Conservation (phyloP, 495 filamentous ascomycete species). For the Amniculicola lignicola region DNA sequence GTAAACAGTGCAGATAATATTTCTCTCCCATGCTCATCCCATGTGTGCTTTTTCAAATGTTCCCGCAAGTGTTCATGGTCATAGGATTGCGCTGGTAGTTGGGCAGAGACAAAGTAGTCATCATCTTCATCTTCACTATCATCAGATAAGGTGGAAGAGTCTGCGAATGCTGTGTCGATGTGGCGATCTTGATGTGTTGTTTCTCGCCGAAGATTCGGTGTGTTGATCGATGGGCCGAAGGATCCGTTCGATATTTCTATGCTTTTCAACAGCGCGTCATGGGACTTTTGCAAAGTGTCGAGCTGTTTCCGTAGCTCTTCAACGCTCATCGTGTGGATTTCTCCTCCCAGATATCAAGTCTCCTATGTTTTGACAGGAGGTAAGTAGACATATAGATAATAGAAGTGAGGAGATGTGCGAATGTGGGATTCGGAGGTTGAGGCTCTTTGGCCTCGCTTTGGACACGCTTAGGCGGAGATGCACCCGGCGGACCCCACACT, state of each 20-base stretch:
- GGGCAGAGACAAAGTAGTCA: constrained; percentile 26
- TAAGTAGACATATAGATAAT: too few species aligned
- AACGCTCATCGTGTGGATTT: constrained; percentile 16
- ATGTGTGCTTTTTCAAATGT: constrained; percentile 38
- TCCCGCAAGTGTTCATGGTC: constrained; percentile 34
- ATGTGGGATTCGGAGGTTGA: too few species aligned
- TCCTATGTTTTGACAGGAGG: too few species aligned
- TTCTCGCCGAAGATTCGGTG: neutral
- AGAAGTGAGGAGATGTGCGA: too few species aligned
- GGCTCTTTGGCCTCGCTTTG: neutral
- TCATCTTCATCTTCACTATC: constrained; percentile 35
- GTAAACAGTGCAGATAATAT: constrained; percentile 43
- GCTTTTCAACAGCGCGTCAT: constrained; percentile 11
- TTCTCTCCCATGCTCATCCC: constrained; percentile 35
- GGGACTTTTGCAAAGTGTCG: constrained; percentile 14
- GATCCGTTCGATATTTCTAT: constrained; percentile 3
- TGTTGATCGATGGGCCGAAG: neutral
- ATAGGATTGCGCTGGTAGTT: constrained; percentile 28
- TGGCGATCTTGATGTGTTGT: constrained; percentile 1
- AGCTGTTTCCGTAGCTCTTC: constrained; percentile 22
- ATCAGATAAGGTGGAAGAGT: constrained; percentile 24
- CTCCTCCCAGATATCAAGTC: too few species aligned
- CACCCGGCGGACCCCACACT: too few species aligned
- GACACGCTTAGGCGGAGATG: too few species aligned
- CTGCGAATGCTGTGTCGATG: constrained; percentile 4